A percentile compares a stretch with the other conserved stretches of the same genome.
phyloP scores from a whole-genome alignment of 2,329 filamentous ascomycete genomes.

The Scedosporium boydii region DNA sequence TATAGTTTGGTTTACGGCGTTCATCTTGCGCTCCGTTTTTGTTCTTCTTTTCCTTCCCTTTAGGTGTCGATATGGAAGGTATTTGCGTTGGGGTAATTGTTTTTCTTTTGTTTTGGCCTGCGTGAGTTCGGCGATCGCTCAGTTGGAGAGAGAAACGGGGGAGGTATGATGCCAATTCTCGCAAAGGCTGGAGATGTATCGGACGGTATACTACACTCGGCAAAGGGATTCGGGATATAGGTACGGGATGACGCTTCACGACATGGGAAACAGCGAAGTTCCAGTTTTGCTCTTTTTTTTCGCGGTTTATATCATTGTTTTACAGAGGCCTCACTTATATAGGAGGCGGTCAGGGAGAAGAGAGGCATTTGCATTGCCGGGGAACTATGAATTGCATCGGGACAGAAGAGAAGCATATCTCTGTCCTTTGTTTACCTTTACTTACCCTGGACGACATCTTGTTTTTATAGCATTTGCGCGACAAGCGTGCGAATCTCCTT shows the following conservation, averaged over 20 bases:
- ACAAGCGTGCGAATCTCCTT: not conserved
- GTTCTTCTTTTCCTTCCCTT: not conserved
- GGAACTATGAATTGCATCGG: not conserved
- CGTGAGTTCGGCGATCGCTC: too few species aligned
- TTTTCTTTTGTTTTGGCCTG: too few species aligned
- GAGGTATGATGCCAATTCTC: too few species aligned
- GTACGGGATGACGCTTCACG: not conserved
- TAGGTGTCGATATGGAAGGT: too few species aligned
- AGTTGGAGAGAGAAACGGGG: not conserved
- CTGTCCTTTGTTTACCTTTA: not conserved
- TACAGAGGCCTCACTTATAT: not conserved
- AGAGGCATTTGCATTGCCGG: not conserved
- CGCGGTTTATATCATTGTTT: not conserved
- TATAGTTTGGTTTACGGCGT: not conserved
- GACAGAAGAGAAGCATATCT: not conserved
- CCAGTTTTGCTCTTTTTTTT: constrained; percentile 3
- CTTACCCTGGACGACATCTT: constrained; percentile 8
- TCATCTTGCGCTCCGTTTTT: not conserved
- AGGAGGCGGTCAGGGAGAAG: not conserved
- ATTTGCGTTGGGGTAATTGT: too few species aligned
- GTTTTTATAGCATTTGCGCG: not conserved
- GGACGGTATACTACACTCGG: too few species aligned
- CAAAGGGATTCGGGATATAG: not conserved
- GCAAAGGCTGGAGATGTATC: too few species aligned
- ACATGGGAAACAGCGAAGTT: constrained; percentile 1